Evolutionary conservation across 306 rosid genomes (phyloP).

Genomic region (Clitoria ternatea): DNA sequence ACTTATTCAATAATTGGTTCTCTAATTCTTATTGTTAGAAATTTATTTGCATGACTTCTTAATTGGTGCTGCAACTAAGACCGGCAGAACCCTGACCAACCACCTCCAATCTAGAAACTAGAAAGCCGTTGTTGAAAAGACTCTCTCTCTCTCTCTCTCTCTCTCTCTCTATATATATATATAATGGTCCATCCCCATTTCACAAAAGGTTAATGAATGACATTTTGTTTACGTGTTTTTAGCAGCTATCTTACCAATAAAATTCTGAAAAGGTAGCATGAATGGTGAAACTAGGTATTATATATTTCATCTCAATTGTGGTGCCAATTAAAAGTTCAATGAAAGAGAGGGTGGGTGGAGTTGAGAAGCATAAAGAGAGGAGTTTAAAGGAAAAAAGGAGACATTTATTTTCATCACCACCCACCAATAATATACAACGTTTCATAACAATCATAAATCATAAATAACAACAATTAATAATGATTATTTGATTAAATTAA

Average conservation of each 20-base stretch:
- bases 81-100: conserved; percentile 14
- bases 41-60: too few relatives aligned
- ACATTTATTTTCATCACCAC: neutral
- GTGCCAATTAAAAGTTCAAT: neutral
- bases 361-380: neutral
- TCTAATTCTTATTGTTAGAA: too few relatives aligned
- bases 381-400: neutral
- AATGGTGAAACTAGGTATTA: neutral
- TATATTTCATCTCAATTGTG: neutral
- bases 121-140: conserved; percentile 14
- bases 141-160: conserved; percentile 1
- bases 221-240: conserved; percentile 48
- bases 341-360: neutral
- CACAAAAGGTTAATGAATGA: neutral
- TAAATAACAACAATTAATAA: too few relatives aligned
- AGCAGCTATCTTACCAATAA: neutral
- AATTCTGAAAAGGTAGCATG: neutral
- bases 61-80: neutral
- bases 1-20: too few relatives aligned
- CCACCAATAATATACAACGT: neutral
- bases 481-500: too few relatives aligned
- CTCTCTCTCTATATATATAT: too few relatives aligned
- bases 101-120: conserved; percentile 17
- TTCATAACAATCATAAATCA: too few relatives aligned
- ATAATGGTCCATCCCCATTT: conserved; percentile 35